Percentiles rank a stretch among this genome's conserved stretches.
Conservation (phyloP, 2,329 filamentous ascomycete species). For the Aspergillus sp. region DNA sequence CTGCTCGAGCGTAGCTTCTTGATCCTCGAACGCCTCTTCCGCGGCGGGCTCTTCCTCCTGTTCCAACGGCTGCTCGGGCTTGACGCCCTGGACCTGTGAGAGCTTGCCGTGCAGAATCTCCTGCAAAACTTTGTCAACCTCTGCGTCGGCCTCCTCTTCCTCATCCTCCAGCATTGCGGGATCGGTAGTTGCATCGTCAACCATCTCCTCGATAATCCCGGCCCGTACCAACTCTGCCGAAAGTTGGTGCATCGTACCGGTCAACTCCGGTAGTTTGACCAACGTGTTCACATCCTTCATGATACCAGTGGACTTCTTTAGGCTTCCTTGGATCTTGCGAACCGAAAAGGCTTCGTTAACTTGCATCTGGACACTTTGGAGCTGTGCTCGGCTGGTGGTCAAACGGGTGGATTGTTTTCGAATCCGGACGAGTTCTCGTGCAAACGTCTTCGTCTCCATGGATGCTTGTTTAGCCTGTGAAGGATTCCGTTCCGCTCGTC, state of each 20-base stretch:
- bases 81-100: conserved; percentile 55
- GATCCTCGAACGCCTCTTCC: conserved; percentile 71
- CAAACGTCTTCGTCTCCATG: conserved; percentile 78
- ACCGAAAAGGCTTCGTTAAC: conserved; percentile 94
- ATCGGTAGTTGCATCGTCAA: conserved; percentile 72
- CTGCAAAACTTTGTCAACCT: conserved; percentile 87
- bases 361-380: conserved; percentile 91
- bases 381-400: conserved; percentile 80
- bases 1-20: conserved; percentile 83
- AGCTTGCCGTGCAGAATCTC: conserved; percentile 81
- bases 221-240: conserved; percentile 84
- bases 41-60: conserved; percentile 44
- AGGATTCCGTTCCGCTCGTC: conserved; percentile 71
- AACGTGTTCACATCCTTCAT: conserved; percentile 95
- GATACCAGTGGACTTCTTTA: conserved; percentile 76
- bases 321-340: conserved; percentile 89
- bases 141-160: conserved; percentile 68
- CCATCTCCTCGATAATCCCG: conserved; percentile 96
- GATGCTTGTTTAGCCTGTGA: conserved; percentile 69
- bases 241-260: conserved; percentile 80
- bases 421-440: conserved; percentile 73
- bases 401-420: conserved; percentile 68
- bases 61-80: conserved; percentile 43
- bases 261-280: conserved; percentile 75
- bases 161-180: conserved; percentile 62